Evolutionary conservation across 1,139 yeast species (phyloP), one percentile per base, ranked within the genome.

Genomic region (Kurtzmaniella quercitrusa): DNA sequence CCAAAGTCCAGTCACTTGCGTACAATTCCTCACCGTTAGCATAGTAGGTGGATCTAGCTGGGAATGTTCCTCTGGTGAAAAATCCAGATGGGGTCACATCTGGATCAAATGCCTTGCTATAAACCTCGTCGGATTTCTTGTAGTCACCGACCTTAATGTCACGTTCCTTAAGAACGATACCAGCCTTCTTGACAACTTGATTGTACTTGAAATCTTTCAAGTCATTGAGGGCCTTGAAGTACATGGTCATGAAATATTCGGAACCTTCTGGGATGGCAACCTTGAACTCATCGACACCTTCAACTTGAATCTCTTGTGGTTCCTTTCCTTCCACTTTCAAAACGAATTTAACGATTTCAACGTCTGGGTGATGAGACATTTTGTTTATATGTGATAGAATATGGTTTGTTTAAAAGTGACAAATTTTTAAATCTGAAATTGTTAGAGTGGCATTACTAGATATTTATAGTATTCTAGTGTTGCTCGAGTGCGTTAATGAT

Each of bases 51-150:
- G 71, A 64, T 8, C 54, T 54, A 44, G 69, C 66, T 11, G 60
- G 59, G 52, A 59, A 65, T 30, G 50, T 48, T 14, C 74, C 75
- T 59, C 76, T 67, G 42, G 64, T 52, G 38, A 70, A 56, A 53
- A 62, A 69, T 19, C 76, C 75, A 43, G 68, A 64, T 12, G 77
- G 77, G 38, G 75, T 63, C 15, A 56, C 55, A 45, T 70, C 75
- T 44, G 60, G 62, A 15, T 65, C 66, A 50, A 68, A 69, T 11
- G 53, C 54, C 47, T 59, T 57, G 16, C 52, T 15, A 50, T 63
- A 61, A 7, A 53, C 46, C 43, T 63, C 68, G 14, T 57, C 63
- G 11, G 63, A 56, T 33, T 73, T 66, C 39, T 57, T 66, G 49
- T 50, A 63, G 19, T 56, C 58, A 33, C 73, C 71, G 40, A 71